Evolutionary conservation across 192 early-diverging fungal species (phyloP).

Genomic region (Coemansia sp.): DNA sequence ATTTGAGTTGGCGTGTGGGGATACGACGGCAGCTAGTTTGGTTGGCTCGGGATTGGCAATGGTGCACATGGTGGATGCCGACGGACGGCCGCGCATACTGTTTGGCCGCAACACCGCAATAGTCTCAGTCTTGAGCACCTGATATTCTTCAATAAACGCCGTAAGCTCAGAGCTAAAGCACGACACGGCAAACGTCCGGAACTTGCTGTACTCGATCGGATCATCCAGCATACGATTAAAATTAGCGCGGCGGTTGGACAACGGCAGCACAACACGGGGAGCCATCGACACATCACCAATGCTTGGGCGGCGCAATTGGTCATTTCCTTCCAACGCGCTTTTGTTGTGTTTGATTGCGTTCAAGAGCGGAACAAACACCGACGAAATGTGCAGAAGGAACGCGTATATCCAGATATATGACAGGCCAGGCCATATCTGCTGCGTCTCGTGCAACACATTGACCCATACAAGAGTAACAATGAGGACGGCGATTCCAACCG

Average conservation of each 20-base stretch:
- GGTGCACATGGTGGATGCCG: neutral
- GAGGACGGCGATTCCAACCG: conserved; percentile 45
- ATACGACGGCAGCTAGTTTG: no score
- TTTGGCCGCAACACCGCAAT: neutral
- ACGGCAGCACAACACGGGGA: neutral
- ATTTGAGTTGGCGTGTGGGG: neutral
- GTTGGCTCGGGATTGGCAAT: neutral
- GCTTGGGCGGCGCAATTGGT: no score
- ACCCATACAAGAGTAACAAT: conserved; percentile 48
- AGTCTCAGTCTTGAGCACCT: conserved; percentile 25
- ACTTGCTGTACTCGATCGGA: conserved; percentile 22
- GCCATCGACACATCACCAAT: neutral
- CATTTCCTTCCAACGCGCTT: neutral
- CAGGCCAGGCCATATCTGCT: conserved; percentile 34
- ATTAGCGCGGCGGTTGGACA: conserved; percentile 17
- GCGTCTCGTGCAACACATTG: conserved; percentile 14
- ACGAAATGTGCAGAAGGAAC: conserved; percentile 33
- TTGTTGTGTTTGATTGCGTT: conserved; percentile 21
- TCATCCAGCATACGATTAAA: conserved; percentile 36
- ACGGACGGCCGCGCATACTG: neutral
- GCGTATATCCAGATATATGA: conserved; percentile 34
- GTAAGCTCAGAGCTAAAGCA: conserved; percentile 49
- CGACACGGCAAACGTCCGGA: conserved; percentile 32
- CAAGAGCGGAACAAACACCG: conserved; percentile 32
- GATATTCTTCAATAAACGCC: conserved; percentile 42